Base-by-base conservation (phyloP, 768 basidiomycete species). In the Agaricus bisporus region DNA sequence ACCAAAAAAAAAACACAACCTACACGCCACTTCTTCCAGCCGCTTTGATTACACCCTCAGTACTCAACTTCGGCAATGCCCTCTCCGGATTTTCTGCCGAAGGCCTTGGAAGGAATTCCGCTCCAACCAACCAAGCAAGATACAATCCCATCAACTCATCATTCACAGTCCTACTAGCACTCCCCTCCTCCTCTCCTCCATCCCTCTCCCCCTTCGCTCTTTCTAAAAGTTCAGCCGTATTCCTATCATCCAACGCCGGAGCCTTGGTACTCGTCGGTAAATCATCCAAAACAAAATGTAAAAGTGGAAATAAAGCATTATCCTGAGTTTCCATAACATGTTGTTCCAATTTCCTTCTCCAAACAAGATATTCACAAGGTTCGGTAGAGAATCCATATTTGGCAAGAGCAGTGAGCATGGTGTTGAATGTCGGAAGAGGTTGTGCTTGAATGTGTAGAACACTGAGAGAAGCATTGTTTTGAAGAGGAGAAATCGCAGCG, bases 231-330 rank as follows among this genome's bases (percentile, higher is more conserved):
- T 77, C 73, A n/a, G 68, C 69, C 15, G 92, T 95, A 66, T 95
- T 97, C 18, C 77, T 66, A 64, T 97, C 91, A 64, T 95, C 90
- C 46, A 98, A 73, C 58, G 89, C 86, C 2, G 97, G 91, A 0
- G 93, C 83, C 68, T 95, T 97, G 22, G 95, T 98, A 63, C 89
- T 92, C 22, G 95, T 97, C 4, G 97, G 97, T 17, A 99, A 76
- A 68, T 99, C 97, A 65, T 98, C 97, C 28, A 99, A 74, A 22
- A 98, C 97, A 60, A 98, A 98, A 69, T 99, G 95, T 15, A 99
- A 79, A 9, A 99, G 74, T 2, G 97, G 97, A 81, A 95, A 98
- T 41, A 99, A 77, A 1, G 97, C 97, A 59, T 99, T 98, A 67
- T 98, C 95, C 66, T 95, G 91, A 7, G 80, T 83, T 51, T 92